phyloP scores from a whole-genome alignment of 495 filamentous ascomycete species.

The Oleoguttula mirabilis region DNA sequence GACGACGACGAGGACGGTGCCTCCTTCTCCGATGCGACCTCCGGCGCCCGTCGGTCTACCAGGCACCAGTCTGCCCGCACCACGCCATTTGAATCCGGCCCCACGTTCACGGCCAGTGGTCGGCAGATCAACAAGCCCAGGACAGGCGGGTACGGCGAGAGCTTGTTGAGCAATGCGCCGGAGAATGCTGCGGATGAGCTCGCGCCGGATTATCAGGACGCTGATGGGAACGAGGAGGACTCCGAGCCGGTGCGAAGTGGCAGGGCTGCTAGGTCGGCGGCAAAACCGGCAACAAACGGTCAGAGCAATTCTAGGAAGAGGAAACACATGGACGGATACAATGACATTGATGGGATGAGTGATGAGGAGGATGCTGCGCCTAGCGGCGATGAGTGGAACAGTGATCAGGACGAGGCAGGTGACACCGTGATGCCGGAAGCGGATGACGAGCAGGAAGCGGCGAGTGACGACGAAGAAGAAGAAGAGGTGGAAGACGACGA shows the following conservation, averaged over 20 bases:
- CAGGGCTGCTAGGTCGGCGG: slow-evolving; percentile 23
- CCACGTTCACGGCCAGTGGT: slow-evolving; percentile 81
- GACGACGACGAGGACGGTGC: slow-evolving; percentile 25
- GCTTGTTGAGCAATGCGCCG: slow-evolving; percentile 35
- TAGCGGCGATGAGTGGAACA: slow-evolving; percentile 51
- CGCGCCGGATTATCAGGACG: slow-evolving; percentile 25
- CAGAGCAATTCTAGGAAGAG: slow-evolving; percentile 22
- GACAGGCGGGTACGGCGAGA: slow-evolving; percentile 70
- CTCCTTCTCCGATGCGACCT: slow-evolving; percentile 48
- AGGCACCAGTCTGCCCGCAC: slow-evolving; percentile 54
- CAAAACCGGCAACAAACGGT: slow-evolving; percentile 30
- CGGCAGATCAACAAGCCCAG: slow-evolving; percentile 66
- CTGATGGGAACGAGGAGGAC: slow-evolving; percentile 22
- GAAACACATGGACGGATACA: slow-evolving; percentile 37
- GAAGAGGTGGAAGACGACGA: slow-evolving; percentile 13
- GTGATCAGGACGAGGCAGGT: slow-evolving; percentile 63
- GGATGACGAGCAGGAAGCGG: slow-evolving; percentile 16
- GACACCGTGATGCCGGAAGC: slow-evolving; percentile 25
- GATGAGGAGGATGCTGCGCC: slow-evolving; percentile 48
- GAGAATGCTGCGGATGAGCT: slow-evolving; percentile 31
- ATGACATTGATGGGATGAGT: slow-evolving; percentile 50
- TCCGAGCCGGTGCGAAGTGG: slow-evolving; percentile 23
- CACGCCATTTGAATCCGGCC: slow-evolving; percentile 52
- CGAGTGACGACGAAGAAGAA: slow-evolving; percentile 20
- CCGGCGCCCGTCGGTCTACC: slow-evolving; percentile 52